phyloP scores from a whole-genome alignment of 1,284 basidiomycete species.

The Spongispora temasekensis region DNA sequence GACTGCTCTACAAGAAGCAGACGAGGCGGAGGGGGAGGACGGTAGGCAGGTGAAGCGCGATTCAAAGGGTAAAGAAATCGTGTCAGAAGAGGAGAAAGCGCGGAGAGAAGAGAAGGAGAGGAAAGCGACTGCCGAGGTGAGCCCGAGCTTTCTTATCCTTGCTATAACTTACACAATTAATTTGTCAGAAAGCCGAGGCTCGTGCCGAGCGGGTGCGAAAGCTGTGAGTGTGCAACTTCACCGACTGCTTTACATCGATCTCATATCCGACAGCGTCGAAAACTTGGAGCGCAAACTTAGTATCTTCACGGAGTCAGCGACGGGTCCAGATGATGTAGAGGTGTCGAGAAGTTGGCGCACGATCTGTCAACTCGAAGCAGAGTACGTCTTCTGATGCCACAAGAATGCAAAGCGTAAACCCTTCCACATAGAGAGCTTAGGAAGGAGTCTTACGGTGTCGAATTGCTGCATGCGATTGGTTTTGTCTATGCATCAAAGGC shows the following conservation, averaged over 20 bases:
- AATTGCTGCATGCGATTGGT: slow-evolving; percentile 90
- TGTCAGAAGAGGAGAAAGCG: slow-evolving; percentile 84
- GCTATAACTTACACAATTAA: slow-evolving; percentile 13
- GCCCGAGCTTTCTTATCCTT: slow-evolving; percentile 9
- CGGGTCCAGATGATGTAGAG: slow-evolving; percentile 70
- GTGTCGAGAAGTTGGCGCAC: slow-evolving; percentile 71
- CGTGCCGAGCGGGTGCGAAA: slow-evolving; percentile 81
- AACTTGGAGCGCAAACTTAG: slow-evolving; percentile 86
- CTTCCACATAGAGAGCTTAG: slow-evolving; percentile 70
- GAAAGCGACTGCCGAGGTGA: slow-evolving; percentile 70
- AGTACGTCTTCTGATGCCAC: slow-evolving; percentile 49
- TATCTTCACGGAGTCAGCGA: slow-evolving; percentile 91
- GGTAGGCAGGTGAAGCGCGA: slow-evolving; percentile 48
- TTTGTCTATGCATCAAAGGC: slow-evolving; percentile 87
- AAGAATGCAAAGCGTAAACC: not conserved
- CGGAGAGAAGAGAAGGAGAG: slow-evolving; percentile 76
- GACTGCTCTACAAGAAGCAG: slow-evolving; percentile 91
- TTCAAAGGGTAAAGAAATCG: slow-evolving; percentile 66
- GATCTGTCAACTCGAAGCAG: slow-evolving; percentile 82
- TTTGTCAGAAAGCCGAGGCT: slow-evolving; percentile 71
- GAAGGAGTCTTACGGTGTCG: slow-evolving; percentile 91
- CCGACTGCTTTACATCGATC: not conserved
- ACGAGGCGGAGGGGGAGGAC: slow-evolving; percentile 67
- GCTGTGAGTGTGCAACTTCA: slow-evolving; percentile 43
- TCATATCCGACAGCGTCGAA: slow-evolving; percentile 47